Evolutionary conservation across 768 basidiomycete genomes (phyloP).

Genomic region (Leucocoprinus birnbaumii): DNA sequence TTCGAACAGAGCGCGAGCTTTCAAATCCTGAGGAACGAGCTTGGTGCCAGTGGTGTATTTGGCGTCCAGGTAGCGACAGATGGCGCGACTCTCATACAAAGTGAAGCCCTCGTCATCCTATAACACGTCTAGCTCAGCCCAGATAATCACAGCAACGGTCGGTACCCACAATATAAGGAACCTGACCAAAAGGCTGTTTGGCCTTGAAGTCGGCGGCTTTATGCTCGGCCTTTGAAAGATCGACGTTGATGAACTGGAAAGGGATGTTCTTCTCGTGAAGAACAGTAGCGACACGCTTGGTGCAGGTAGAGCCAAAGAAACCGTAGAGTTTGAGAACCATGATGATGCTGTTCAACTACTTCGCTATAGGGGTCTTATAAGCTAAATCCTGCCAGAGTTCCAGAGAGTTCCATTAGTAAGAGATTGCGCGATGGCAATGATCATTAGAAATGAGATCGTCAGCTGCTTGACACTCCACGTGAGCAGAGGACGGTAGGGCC

Average conservation of each 20-base stretch:
- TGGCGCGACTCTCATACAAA: constrained; percentile 22
- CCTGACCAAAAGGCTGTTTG: constrained; percentile 17
- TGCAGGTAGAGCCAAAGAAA: constrained; percentile 10
- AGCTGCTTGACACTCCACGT: too few relatives aligned
- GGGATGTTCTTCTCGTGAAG: constrained; percentile 16
- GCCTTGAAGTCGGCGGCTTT: constrained; percentile 11
- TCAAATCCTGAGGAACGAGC: constrained; percentile 34
- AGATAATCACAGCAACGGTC: neutral
- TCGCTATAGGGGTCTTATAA: too few relatives aligned
- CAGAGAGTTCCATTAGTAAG: too few relatives aligned
- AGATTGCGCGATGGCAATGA: too few relatives aligned
- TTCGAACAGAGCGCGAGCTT: constrained; percentile 32
- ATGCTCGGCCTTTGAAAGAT: constrained; percentile 11
- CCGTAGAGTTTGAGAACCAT: constrained; percentile 16
- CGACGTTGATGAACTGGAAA: constrained; percentile 13
- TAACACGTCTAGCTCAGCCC: neutral
- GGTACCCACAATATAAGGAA: constrained; percentile 13
- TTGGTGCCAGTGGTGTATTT: constrained; percentile 40
- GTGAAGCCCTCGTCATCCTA: constrained; percentile 17
- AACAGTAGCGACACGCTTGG: constrained; percentile 13
- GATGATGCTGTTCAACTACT: too few relatives aligned
- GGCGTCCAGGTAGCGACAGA: constrained; percentile 45
- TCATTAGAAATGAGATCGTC: too few relatives aligned
- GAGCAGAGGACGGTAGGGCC: too few relatives aligned
- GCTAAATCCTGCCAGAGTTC: too few relatives aligned